These are phyloP conservation scores for Salix viminalis DNA, from an alignment of 345 rosid genomes.

Conservation along the genomic window DNA sequence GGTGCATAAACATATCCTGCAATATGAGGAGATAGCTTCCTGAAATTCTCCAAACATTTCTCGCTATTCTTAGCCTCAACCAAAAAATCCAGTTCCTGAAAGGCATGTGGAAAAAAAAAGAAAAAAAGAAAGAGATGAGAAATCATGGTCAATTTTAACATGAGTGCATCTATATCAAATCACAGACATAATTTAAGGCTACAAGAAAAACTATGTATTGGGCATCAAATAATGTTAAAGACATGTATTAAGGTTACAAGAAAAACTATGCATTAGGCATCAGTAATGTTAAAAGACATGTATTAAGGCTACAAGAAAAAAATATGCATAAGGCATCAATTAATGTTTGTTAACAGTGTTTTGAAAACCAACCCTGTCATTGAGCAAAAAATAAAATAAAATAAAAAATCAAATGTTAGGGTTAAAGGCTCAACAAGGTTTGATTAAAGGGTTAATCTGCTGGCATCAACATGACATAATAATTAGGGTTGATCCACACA, in stretches of 20 bases:
- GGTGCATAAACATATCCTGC: slow-evolving; percentile 84
- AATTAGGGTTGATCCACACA: no score
- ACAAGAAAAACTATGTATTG: background rate
- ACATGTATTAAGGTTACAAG: background rate
- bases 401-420: no score
- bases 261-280: background rate
- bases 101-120: background rate
- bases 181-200: background rate
- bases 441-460: no score
- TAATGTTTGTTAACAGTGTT: background rate
- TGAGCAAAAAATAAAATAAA: no score
- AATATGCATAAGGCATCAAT: background rate
- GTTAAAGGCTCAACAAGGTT: no score
- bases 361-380: no score
- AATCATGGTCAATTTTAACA: background rate
- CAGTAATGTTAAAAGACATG: background rate
- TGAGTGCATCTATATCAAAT: background rate
- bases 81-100: slow-evolving; percentile 89
- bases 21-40: slow-evolving; percentile 81
- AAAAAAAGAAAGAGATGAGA: background rate
- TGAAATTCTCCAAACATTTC: slow-evolving; percentile 83
- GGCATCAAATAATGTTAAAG: background rate
- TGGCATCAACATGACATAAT: no score
- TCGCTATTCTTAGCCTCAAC: slow-evolving; percentile 84
- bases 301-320: background rate